Evolutionary conservation across 768 basidiomycete species (phyloP).

Genomic region (Podaxis pistillaris): DNA sequence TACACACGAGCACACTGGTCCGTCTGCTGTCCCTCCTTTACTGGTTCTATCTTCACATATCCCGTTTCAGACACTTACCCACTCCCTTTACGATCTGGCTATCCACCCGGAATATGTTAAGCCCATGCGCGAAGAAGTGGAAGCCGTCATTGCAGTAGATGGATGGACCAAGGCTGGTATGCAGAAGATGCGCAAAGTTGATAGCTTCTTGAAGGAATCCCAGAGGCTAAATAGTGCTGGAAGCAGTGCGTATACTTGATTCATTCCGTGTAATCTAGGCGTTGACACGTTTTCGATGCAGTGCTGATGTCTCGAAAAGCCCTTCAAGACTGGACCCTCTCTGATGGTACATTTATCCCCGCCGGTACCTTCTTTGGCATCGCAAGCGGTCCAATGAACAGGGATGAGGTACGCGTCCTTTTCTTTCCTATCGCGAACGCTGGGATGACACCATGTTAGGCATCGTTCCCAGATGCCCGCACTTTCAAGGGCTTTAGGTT

Average conservation of each 20-base stretch:
- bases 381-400: constrained; percentile 29
- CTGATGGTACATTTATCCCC: constrained; percentile 33
- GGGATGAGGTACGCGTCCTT: constrained; percentile 21
- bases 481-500: constrained; percentile 42
- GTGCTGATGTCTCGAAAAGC: constrained; percentile 33
- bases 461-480: constrained; percentile 24
- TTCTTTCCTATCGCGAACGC: neutral
- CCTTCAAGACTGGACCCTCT: constrained; percentile 39
- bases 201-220: constrained; percentile 46
- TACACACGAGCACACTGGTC: constrained; percentile 41
- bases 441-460: neutral
- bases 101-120: constrained; percentile 29
- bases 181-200: constrained; percentile 38
- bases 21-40: neutral
- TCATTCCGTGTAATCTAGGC: neutral
- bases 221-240: constrained; percentile 15
- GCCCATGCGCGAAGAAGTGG: constrained; percentile 42
- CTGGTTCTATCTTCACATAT: neutral
- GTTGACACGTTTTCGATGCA: constrained; percentile 9
- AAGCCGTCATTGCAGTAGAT: constrained; percentile 29
- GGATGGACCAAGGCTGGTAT: constrained; percentile 36
- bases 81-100: constrained; percentile 35
- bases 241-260: constrained; percentile 20
- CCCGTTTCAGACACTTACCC: constrained; percentile 30
- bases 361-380: constrained; percentile 24